Percentiles rank a stretch among this genome's conserved stretches.
These are phyloP conservation scores for Singerocomus inundabilis DNA, from an alignment of 1,284 basidiomycete genomes.

Conservation along the genomic window DNA sequence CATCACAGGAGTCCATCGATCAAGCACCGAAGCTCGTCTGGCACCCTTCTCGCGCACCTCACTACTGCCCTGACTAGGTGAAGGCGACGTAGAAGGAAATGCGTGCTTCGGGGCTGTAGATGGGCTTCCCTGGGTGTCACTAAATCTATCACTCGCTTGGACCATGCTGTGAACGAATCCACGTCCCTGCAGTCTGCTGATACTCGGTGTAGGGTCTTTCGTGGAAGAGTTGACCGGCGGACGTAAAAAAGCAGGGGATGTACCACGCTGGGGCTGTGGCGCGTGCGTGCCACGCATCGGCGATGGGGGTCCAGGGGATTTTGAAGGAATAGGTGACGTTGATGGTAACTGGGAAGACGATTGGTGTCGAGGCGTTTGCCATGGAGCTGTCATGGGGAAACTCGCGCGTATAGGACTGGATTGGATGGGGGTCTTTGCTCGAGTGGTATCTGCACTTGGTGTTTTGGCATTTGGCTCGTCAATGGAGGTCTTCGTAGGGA, in stretches of 20 bases:
- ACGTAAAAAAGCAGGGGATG: conserved; percentile 61
- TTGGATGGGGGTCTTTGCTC: conserved; percentile 23
- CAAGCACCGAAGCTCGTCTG: conserved; percentile 56
- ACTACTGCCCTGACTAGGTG: conserved; percentile 33
- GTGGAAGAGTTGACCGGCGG: conserved; percentile 37
- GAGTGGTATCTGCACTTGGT: conserved; percentile 14
- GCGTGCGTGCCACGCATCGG: conserved; percentile 49
- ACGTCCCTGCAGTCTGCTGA: conserved; percentile 76
- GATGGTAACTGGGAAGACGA: conserved; percentile 25
- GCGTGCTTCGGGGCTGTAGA: conserved; percentile 19
- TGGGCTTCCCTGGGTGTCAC: conserved; percentile 33
- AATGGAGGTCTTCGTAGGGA: conserved; percentile 10
- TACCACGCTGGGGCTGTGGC: conserved; percentile 47
- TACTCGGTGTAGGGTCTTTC: conserved; percentile 76
- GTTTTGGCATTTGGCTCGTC: conserved; percentile 25
- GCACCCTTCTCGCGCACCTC: conserved; percentile 33
- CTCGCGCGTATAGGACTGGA: conserved; percentile 14
- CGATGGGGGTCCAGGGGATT: conserved; percentile 39
- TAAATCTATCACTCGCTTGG: conserved; percentile 57
- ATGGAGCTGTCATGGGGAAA: conserved; percentile 15
- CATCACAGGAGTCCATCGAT: conserved; percentile 58
- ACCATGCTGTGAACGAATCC: conserved; percentile 82
- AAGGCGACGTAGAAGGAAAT: conserved; percentile 33
- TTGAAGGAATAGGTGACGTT: conserved; percentile 18
- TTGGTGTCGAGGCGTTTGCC: conserved; percentile 31